These are phyloP conservation scores for Leccinum imitatum DNA, from an alignment of 768 basidiomycete genomes.

Conservation along the genomic window DNA sequence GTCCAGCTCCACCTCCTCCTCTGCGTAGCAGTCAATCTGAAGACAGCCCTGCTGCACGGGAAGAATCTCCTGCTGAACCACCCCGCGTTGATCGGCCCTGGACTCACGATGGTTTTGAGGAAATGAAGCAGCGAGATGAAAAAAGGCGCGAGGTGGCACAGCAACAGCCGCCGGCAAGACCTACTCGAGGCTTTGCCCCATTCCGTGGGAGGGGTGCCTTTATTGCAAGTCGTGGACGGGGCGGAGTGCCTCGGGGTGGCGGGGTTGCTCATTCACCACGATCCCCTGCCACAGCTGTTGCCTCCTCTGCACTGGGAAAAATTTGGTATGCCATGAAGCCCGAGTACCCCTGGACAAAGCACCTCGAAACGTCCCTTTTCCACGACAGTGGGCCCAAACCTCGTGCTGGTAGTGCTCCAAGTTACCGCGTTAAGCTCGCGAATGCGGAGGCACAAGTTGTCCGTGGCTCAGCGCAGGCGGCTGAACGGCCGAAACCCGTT, in stretches of 20 bases:
- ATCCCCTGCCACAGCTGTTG: conserved; percentile 29
- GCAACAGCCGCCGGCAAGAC: conserved; percentile 32
- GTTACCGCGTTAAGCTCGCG: conserved; percentile 64
- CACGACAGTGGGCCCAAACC: conserved; percentile 59
- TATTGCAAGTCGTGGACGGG: conserved; percentile 42
- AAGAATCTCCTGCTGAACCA: conserved; percentile 30
- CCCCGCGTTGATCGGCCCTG: conserved; percentile 70
- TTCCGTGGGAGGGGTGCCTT: conserved; percentile 51
- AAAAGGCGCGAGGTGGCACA: conserved; percentile 37
- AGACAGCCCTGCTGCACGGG: conserved; percentile 19
- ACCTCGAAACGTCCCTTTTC: conserved; percentile 73
- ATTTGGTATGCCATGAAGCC: conserved; percentile 76
- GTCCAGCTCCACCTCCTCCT: conserved; percentile 13
- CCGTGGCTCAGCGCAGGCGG: conserved; percentile 32
- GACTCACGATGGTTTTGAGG: conserved; percentile 88
- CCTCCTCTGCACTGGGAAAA: conserved; percentile 38
- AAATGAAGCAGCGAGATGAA: conserved; percentile 78
- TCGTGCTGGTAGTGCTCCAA: conserved; percentile 53
- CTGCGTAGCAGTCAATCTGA: conserved; percentile 19
- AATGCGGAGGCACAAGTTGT: conserved; percentile 46
- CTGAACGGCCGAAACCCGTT: conserved; percentile 13
- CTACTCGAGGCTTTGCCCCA: conserved; percentile 35
- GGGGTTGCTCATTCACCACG: conserved; percentile 33
- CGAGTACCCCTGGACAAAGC: conserved; percentile 81
- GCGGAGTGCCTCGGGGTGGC: conserved; percentile 47